A percentile compares a stretch with the other conserved stretches of the same genome.
Conservation (phyloP, 106 monocot genomes). For the Platanthera guangdongensis region DNA sequence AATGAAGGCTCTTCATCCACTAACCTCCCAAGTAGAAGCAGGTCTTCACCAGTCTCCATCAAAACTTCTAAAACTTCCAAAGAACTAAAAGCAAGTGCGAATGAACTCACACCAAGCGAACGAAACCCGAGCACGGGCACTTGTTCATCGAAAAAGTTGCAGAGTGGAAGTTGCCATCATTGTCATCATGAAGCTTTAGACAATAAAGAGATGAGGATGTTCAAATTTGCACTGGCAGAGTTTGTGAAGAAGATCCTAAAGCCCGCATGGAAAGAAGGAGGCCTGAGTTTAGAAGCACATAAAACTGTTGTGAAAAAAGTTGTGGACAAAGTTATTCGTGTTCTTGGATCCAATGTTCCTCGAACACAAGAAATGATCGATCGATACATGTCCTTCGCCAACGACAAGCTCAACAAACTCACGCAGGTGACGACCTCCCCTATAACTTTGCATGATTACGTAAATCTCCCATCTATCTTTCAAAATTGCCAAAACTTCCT, state of each 20-base stretch:
- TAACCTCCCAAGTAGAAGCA: background rate
- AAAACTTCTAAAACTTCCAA: background rate
- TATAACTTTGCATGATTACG: too few species aligned
- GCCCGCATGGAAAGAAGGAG: conserved; percentile 50
- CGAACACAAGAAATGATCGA: conserved; percentile 33
- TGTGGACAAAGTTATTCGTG: conserved; percentile 45
- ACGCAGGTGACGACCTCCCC: conserved; percentile 24
- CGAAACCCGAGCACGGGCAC: background rate
- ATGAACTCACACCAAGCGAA: background rate
- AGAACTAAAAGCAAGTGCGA: background rate
- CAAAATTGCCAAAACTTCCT: too few species aligned
- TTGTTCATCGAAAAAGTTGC: background rate
- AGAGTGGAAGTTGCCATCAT: background rate
- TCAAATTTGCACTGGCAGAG: conserved; percentile 47
- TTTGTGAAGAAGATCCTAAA: conserved; percentile 43
- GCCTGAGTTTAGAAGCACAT: conserved; percentile 47
- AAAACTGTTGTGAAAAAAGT: conserved; percentile 57
- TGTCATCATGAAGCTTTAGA: conserved; percentile 5
- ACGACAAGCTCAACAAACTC: conserved; percentile 39
- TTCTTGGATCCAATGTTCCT: conserved; percentile 28
- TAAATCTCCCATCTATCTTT: background rate
- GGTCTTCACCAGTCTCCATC: background rate
- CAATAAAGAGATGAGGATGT: conserved; percentile 23
- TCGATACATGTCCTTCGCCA: conserved; percentile 22
- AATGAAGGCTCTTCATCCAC: background rate